A percentile compares a stretch with the other conserved stretches of the same genome.
Conservation (phyloP, 2,329 filamentous ascomycete genomes). For the Fusarium duplospermum region DNA sequence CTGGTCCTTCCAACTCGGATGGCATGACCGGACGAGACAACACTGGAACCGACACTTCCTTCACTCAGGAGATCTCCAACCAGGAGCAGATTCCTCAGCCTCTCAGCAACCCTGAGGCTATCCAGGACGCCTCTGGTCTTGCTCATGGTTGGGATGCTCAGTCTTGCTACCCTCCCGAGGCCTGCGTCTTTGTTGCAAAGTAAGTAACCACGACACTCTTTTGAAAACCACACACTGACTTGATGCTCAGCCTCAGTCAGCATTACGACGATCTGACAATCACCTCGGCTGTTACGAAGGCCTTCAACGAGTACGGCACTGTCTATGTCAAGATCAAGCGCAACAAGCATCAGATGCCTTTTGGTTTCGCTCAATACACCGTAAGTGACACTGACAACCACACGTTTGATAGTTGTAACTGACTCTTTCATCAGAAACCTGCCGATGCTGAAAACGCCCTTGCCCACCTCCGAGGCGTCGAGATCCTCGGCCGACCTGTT, state of each 20-base stretch:
- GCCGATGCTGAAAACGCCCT: slow-evolving; percentile 63
- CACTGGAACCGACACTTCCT: background rate
- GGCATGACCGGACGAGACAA: background rate
- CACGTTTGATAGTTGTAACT: slow-evolving; percentile 23
- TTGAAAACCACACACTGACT: background rate
- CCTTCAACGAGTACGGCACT: slow-evolving; percentile 65
- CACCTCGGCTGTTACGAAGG: slow-evolving; percentile 62
- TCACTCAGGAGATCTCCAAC: background rate
- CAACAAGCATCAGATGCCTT: slow-evolving; percentile 68
- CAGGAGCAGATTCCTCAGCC: background rate
- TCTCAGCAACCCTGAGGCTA: background rate
- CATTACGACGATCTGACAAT: slow-evolving; percentile 62
- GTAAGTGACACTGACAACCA: slow-evolving; percentile 53
- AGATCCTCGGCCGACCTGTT: slow-evolving; percentile 67
- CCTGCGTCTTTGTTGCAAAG: slow-evolving; percentile 76
- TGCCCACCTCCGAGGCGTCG: slow-evolving; percentile 56
- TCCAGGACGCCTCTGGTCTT: background rate
- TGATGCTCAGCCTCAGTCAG: slow-evolving; percentile 61
- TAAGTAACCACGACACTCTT: slow-evolving; percentile 52
- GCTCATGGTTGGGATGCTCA: slow-evolving; percentile 58
- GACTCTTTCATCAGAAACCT: slow-evolving; percentile 54
- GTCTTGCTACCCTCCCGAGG: slow-evolving; percentile 62
- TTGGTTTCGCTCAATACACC: slow-evolving; percentile 73
- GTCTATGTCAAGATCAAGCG: slow-evolving; percentile 74
- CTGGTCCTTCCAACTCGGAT: background rate